Conservation (phyloP, 2,329 filamentous ascomycete genomes). For the Fusarium coffeatum region DNA sequence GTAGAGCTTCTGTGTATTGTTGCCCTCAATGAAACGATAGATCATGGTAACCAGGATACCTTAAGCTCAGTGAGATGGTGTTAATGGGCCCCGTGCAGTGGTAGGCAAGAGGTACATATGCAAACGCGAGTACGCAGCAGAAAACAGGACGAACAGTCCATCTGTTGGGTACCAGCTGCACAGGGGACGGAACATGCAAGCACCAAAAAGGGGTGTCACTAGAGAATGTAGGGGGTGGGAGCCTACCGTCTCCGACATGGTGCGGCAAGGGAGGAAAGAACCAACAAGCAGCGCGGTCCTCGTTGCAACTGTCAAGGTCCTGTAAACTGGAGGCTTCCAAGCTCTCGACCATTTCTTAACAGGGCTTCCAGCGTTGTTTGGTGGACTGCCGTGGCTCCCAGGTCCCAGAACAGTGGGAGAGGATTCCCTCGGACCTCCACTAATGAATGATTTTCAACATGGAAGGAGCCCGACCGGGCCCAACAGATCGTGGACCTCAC, state of each 20-base stretch:
- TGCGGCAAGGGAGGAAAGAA: slow-evolving; percentile 41
- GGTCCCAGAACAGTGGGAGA: slow-evolving; percentile 1
- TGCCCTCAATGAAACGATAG: slow-evolving; percentile 5
- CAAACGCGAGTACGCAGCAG: slow-evolving; percentile 13
- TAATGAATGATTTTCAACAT: slow-evolving; percentile 35
- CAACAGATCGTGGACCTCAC: slow-evolving; percentile 16
- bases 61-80: slow-evolving; percentile 3
- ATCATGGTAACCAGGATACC: slow-evolving; percentile 39
- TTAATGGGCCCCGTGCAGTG: slow-evolving; percentile 14
- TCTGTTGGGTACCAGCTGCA: slow-evolving; percentile 32
- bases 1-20: not conserved
- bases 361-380: slow-evolving; percentile 8
- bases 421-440: slow-evolving; percentile 14
- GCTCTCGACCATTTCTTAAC: slow-evolving; percentile 5
- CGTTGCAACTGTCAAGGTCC: slow-evolving; percentile 14
- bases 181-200: slow-evolving; percentile 23
- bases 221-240: slow-evolving; percentile 23
- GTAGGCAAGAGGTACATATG: not conserved
- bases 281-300: not conserved
- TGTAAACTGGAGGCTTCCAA: not conserved
- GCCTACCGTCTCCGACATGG: slow-evolving; percentile 35
- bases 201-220: slow-evolving; percentile 28
- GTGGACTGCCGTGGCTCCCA: slow-evolving; percentile 3
- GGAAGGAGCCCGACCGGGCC: slow-evolving; percentile 13
- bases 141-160: slow-evolving; percentile 43